phyloP scores from a whole-genome alignment of 208 protist species.

The Tetramitus jugosus region DNA sequence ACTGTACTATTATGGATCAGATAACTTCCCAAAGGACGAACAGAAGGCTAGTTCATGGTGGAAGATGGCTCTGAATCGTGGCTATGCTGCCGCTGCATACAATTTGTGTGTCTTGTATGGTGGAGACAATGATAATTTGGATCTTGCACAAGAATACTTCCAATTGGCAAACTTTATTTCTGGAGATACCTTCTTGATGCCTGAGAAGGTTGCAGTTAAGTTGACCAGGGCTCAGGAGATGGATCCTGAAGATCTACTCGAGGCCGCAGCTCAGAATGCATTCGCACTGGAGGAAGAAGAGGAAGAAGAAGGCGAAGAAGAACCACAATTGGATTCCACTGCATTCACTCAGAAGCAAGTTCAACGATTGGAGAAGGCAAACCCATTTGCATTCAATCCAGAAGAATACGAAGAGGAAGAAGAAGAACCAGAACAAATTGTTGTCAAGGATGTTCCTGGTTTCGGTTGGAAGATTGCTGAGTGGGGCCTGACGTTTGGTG shows the following conservation, averaged over 20 bases:
- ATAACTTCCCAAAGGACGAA: not conserved
- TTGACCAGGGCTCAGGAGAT: too few relatives aligned
- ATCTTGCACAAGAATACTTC: not conserved
- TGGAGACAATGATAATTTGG: not conserved
- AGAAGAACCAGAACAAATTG: not conserved
- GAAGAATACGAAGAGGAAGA: not conserved
- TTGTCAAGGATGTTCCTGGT: not conserved
- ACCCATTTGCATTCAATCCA: too few relatives aligned
- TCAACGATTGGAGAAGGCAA: too few relatives aligned
- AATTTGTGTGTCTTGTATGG: not conserved
- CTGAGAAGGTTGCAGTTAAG: too few relatives aligned
- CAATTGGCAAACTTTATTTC: conserved; percentile 3
- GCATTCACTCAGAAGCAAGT: too few relatives aligned
- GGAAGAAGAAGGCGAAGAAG: too few relatives aligned
- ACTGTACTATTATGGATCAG: too few relatives aligned
- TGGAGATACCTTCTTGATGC: too few relatives aligned
- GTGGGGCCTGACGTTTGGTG: not conserved
- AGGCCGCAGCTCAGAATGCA: too few relatives aligned
- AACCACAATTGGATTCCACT: too few relatives aligned
- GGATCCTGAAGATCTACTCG: too few relatives aligned
- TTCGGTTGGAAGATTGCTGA: not conserved
- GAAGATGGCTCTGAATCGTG: conserved; percentile 3
- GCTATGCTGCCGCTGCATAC: not conserved
- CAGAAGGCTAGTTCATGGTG: not conserved
- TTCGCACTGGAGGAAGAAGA: too few relatives aligned